Percentiles rank a stretch among this genome's conserved stretches.
These are phyloP conservation scores for Lentinula raphanica DNA, from an alignment of 768 basidiomycete genomes.

Conservation along the genomic window DNA sequence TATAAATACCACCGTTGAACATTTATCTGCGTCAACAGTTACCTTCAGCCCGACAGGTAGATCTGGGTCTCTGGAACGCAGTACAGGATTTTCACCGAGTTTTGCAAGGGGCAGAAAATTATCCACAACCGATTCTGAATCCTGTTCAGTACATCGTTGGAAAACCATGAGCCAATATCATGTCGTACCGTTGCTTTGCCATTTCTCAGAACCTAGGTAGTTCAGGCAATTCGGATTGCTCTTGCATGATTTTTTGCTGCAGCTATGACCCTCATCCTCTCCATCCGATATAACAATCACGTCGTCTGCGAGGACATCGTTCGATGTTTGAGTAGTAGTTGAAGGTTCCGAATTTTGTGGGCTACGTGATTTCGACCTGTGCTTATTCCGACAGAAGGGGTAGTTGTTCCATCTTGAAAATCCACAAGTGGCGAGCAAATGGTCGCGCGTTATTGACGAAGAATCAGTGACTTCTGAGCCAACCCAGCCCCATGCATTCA, in stretches of 20 bases:
- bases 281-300: conserved; percentile 70
- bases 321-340: conserved; percentile 18
- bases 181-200: conserved; percentile 64
- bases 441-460: conserved; percentile 61
- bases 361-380: conserved; percentile 23
- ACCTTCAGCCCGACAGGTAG: conserved; percentile 79
- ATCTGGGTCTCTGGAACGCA: conserved; percentile 42
- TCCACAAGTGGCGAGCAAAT: conserved; percentile 64
- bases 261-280: conserved; percentile 54
- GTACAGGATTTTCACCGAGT: conserved; percentile 51
- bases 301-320: conserved; percentile 49
- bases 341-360: conserved; percentile 11
- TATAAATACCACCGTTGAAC: conserved; percentile 4
- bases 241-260: conserved; percentile 62
- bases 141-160: background rate
- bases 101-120: conserved; percentile 48
- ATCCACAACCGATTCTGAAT: conserved; percentile 26
- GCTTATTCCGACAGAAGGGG: conserved; percentile 57
- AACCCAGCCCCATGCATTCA: conserved; percentile 77
- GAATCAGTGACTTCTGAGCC: conserved; percentile 53
- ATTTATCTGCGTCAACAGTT: conserved; percentile 2
- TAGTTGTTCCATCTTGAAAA: conserved; percentile 46
- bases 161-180: conserved; percentile 10
- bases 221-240: conserved; percentile 83
- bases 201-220: conserved; percentile 77